Evolutionary conservation across 495 filamentous ascomycete genomes (phyloP), one percentile per base, ranked within the genome.

Genomic region (Trypethelium eluteriae): DNA sequence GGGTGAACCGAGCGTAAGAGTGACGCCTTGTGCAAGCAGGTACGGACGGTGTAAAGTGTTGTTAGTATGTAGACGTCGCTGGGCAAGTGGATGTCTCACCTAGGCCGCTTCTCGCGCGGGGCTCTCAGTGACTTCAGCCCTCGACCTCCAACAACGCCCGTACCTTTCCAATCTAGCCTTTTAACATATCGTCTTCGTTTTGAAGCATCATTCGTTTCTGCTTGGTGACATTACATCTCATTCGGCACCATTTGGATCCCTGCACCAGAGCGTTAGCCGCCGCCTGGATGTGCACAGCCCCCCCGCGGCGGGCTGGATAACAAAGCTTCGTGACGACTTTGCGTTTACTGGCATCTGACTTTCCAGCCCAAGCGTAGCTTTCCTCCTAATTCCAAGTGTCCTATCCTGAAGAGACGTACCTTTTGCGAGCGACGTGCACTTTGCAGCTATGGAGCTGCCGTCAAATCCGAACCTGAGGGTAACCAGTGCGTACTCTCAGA

Each of bases 401-500:
- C 34, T 36, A 11, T 36, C 53, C 10, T 59, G 6, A 3, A 36
- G 11, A 18, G 53, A 6, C 53, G 25, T 59, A 59, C 18, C 53
- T 35, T 32, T 59, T 11, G 11, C 7, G n/a, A 34, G n/a, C 32
- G 53, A 6, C 25, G 3, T 34, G 56, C 25, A 67, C 10, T 44
- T 18, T 34, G 66, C 64, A 59, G 62, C 53, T 68, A 77, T 77
- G 76, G 76, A 78, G 56, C 71, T 70, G 16, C 74, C 71, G 39
- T 65, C 70, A 62, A 82, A 81, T 76, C 82, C 84, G 68, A 89
- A 89, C 74, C 75, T 89, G 70, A 79, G 86, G 71, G 81, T 89
- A 44, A 87, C 86, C 64, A 88, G 86, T 89, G 79, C 72, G 79
- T 75, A 47, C 7, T 62, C 50, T 41, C 38, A 67, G 34, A 53